phyloP scores from a whole-genome alignment of 139 green algal genomes.

The Gonium pectorale region DNA sequence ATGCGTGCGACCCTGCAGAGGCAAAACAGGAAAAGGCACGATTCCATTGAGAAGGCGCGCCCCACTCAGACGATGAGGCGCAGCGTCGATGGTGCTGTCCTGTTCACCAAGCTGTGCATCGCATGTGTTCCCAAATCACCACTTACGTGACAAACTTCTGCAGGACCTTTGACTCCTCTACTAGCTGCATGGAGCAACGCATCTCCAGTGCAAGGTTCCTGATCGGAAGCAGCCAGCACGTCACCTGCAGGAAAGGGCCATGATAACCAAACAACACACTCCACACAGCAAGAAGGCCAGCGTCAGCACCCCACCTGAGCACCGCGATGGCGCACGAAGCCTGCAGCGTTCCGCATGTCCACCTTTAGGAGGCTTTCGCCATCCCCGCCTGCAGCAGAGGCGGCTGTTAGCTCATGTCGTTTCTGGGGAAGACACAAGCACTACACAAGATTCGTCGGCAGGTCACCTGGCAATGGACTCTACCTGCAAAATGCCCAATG shows the following conservation, averaged over 20 bases:
- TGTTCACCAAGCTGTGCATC: too few species aligned
- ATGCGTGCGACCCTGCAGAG: neutral
- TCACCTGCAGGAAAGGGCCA: slow-evolving; percentile 62
- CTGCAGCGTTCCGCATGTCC: slow-evolving; percentile 78
- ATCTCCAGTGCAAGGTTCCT: slow-evolving; percentile 33
- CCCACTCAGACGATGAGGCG: too few species aligned
- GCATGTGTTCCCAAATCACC: too few species aligned
- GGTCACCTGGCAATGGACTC: neutral
- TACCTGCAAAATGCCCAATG: slow-evolving; percentile 65
- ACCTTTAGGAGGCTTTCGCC: slow-evolving; percentile 69
- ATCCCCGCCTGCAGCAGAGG: slow-evolving; percentile 75
- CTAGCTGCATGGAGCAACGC: slow-evolving; percentile 23
- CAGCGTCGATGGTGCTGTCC: too few species aligned
- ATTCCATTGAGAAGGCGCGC: too few species aligned
- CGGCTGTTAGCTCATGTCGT: too few species aligned
- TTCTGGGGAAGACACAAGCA: too few species aligned
- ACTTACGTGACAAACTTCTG: slow-evolving; percentile 47
- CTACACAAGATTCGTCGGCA: too few species aligned
- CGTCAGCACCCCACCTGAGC: neutral
- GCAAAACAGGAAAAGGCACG: too few species aligned
- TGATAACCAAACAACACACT: neutral
- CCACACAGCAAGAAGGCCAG: too few species aligned
- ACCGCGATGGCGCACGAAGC: slow-evolving; percentile 75
- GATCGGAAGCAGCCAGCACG: slow-evolving; percentile 79
- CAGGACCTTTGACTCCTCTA: slow-evolving; percentile 51